phyloP scores from a whole-genome alignment of 257 asterid genomes.

The Solanum verrucosum region DNA sequence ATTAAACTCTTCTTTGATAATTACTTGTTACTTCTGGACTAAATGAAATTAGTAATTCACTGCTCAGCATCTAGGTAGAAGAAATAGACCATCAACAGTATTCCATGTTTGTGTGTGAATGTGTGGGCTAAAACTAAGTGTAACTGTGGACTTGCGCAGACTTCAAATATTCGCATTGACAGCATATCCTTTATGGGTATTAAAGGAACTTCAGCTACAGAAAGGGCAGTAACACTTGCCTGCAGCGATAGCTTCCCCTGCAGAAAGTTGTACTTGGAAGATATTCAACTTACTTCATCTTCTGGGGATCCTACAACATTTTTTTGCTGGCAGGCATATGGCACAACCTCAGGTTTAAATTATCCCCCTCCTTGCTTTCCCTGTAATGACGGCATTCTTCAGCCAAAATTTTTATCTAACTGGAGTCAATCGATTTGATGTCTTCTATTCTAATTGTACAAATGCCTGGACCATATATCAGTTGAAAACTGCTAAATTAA shows the following conservation, averaged over 20 bases:
- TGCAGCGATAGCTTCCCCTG: conserved; percentile 81
- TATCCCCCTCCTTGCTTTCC: conserved; percentile 57
- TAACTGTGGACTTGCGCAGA: conserved; percentile 30
- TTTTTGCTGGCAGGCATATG: conserved; percentile 78
- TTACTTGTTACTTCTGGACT: neutral
- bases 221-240: conserved; percentile 43
- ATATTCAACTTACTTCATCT: conserved; percentile 33
- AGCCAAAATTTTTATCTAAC: neutral
- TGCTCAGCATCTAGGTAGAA: neutral
- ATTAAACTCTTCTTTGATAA: neutral
- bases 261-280: conserved; percentile 35
- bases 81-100: neutral
- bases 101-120: neutral
- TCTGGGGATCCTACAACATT: conserved; percentile 30
- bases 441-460: neutral
- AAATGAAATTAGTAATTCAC: neutral
- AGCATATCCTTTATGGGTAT: conserved; percentile 34
- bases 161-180: conserved; percentile 48
- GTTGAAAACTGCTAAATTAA: neutral
- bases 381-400: conserved; percentile 29
- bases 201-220: conserved; percentile 69
- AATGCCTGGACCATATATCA: neutral
- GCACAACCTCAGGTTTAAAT: conserved; percentile 37
- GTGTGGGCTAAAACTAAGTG: neutral
- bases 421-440: neutral